phyloP scores from a whole-genome alignment of 2,329 filamentous ascomycete genomes.

The Cercospora berteroae region DNA sequence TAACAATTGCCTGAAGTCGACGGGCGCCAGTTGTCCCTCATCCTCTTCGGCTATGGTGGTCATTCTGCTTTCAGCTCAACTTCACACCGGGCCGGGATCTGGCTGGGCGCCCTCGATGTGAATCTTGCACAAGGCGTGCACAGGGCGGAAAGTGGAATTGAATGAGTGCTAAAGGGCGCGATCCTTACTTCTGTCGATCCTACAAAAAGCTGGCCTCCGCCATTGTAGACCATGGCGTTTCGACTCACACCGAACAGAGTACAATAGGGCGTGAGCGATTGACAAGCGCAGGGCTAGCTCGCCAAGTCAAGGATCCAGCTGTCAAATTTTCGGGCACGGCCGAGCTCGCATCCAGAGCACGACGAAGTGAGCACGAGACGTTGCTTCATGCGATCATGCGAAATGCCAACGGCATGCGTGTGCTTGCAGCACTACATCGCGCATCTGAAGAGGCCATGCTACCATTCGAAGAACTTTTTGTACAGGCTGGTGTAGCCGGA shows the following conservation, averaged over 20 bases:
- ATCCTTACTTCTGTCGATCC: background rate
- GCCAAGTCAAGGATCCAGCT: slow-evolving; percentile 9
- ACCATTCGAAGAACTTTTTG: background rate
- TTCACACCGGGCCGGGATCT: background rate
- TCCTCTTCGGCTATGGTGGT: slow-evolving; percentile 21
- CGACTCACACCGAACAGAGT: slow-evolving; percentile 12
- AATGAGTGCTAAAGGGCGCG: slow-evolving; percentile 7
- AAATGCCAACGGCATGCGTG: background rate
- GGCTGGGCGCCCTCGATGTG: background rate
- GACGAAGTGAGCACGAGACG: background rate
- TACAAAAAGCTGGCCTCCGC: slow-evolving; percentile 6
- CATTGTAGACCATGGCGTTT: background rate
- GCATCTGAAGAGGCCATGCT: background rate
- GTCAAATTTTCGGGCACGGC: slow-evolving; percentile 7
- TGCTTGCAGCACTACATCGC: background rate
- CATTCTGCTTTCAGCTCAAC: slow-evolving; percentile 13
- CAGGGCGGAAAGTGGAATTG: background rate
- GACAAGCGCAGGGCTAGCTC: slow-evolving; percentile 10
- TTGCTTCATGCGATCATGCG: background rate
- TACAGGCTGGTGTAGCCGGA: background rate
- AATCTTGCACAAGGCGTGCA: slow-evolving; percentile 7
- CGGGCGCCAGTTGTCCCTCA: slow-evolving; percentile 16
- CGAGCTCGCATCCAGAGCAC: background rate
- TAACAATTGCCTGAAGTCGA: slow-evolving; percentile 20
- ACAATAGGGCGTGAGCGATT: slow-evolving; percentile 13